These are phyloP conservation scores for Neonectria neomacrospora DNA, from an alignment of 2,329 filamentous ascomycete species.

Conservation along the genomic window DNA sequence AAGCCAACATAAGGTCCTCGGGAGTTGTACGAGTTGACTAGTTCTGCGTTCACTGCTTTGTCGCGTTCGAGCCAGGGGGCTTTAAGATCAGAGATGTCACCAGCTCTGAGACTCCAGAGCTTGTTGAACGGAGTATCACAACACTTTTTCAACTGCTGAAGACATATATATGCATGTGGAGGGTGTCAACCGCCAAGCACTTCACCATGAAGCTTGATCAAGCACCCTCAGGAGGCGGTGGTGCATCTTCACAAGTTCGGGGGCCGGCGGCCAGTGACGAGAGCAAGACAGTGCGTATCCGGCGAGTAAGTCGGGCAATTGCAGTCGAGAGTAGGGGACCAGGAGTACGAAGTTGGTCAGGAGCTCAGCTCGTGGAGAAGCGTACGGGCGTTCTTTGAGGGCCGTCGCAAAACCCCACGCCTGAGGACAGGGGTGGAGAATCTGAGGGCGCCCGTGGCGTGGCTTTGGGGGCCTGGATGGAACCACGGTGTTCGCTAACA, in stretches of 20 bases:
- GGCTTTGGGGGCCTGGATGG: background rate
- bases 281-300: background rate
- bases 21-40: background rate
- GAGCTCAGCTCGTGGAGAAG: background rate
- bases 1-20: background rate
- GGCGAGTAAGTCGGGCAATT: background rate
- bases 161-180: background rate
- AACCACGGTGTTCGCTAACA: slow-evolving; percentile 6
- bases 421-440: slow-evolving; percentile 6
- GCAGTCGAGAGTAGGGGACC: background rate
- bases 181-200: slow-evolving; percentile 3
- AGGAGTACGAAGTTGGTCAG: background rate
- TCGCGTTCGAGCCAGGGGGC: background rate
- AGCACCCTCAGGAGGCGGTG: background rate
- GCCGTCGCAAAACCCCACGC: slow-evolving; percentile 16
- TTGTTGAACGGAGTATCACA: background rate
- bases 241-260: slow-evolving; percentile 15
- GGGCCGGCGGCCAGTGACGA: slow-evolving; percentile 22
- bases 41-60: background rate
- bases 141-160: background rate
- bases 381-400: background rate
- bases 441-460: background rate
- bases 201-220: slow-evolving; percentile 6
- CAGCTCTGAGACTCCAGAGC: background rate
- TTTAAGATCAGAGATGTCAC: slow-evolving; percentile 6